Base-by-base conservation (phyloP, 805 yeast species). In the Saccharomycopsis capsularis region DNA sequence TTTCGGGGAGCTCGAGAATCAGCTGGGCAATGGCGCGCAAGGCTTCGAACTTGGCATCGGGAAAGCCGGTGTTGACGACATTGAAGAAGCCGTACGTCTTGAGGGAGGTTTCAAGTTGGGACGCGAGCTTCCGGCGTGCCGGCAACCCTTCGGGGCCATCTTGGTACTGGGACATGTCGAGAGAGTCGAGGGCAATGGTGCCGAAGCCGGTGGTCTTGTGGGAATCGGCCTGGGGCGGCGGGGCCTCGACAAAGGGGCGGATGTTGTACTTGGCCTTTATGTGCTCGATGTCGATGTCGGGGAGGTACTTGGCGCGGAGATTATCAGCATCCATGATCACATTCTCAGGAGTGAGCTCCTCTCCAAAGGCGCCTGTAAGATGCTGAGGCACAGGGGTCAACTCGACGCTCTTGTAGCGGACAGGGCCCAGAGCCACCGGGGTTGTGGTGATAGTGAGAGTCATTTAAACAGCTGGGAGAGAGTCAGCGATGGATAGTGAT, bases 51-150 rank as follows among this genome's bases (percentile, higher is more conserved):
- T 54, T 48, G 24, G 59, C 59, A 15, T 35, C 35, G 15, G 54
- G 42, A 7, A 60, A 53, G 1, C 66, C 67, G 48, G 54, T 25
- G 24, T 48, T 48, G 13, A 40, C 36, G n/a, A 50, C 42, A 22
- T 50, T 50, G 59, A 72, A 69, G 55, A 73, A 73, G 1, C 77
- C 77, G 44, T 66, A 65, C 1, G 70, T 66, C 1, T 68, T 59
- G 16, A 73, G 54, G 0, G 76, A 65, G 24, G 59, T 58, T 48
- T 71, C 75, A 6, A 73, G 58, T 42, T 63, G 59, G 2, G 47
- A 51, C 1, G 76, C 76, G 35, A 71, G 59, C 15, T 42, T 47
- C 50, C 58, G 52, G 38, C 75, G 39, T 13, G 59, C 49, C 4
- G 51, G 57, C 11, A 61, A 57, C n/a, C 63, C 63, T 38, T 65